phyloP scores from a whole-genome alignment of 148 eudicot genomes.

The Pharnaceum exiguum region DNA sequence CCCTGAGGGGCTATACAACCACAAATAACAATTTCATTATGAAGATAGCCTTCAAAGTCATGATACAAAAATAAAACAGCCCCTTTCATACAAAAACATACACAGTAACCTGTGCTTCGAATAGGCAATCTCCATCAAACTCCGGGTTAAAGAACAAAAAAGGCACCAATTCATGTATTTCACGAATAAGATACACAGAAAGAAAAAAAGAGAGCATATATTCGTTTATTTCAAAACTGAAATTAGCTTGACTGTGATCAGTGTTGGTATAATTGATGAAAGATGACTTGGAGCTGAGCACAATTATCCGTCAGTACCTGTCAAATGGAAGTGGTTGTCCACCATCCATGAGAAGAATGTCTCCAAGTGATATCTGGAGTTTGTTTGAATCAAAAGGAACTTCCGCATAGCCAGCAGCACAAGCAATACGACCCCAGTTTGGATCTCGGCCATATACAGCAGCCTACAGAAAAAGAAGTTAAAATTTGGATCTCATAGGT shows the following conservation, averaged over 20 bases:
- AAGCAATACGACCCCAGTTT: conserved; percentile 98
- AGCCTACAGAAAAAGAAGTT: conserved; percentile 42
- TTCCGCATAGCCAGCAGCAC: conserved; percentile 97
- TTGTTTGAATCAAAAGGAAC: conserved; percentile 56
- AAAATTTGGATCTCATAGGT: conserved; percentile 2
- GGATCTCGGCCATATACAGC: conserved; percentile 99
- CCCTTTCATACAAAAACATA: no score
- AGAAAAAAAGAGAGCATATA: no score
- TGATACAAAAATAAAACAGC: no score
- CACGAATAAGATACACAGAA: no score
- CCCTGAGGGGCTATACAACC: no score
- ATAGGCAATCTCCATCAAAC: no score
- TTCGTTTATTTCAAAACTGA: neutral
- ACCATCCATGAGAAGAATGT: conserved; percentile 74
- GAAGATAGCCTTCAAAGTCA: no score
- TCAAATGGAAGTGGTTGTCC: conserved; percentile 93
- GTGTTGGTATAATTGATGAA: neutral
- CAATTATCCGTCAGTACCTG: conserved; percentile 34
- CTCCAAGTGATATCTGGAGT: conserved; percentile 81
- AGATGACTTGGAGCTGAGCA: neutral
- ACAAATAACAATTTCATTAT: no score
- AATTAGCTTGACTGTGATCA: neutral
- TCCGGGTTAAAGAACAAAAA: no score
- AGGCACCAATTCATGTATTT: no score
- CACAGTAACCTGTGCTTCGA: no score